Percentiles rank a stretch among this genome's conserved stretches.
Evolutionary conservation across 768 basidiomycete genomes (phyloP).

Genomic region (Coprinopsis cinerea): DNA sequence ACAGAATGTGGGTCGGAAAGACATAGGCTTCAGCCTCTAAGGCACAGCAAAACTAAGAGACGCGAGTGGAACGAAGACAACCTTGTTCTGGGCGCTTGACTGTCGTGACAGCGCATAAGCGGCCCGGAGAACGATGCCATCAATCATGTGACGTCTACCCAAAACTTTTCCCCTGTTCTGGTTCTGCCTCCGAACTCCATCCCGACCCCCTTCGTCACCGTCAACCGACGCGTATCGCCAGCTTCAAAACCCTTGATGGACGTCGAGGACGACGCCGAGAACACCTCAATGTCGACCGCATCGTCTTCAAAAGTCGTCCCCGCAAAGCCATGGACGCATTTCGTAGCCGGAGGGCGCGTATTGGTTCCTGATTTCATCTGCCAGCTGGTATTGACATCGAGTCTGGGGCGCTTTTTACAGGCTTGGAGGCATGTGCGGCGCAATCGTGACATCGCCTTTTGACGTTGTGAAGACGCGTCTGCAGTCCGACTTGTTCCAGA

Average conservation of each 20-base stretch:
- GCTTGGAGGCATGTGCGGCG: slow-evolving; percentile 95
- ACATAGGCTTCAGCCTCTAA: neutral
- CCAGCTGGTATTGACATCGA: slow-evolving; percentile 9
- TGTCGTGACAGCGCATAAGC: no score
- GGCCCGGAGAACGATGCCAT: neutral
- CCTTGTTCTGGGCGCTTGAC: no score
- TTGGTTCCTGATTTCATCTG: neutral
- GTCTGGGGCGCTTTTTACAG: slow-evolving; percentile 36
- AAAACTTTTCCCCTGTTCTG: neutral
- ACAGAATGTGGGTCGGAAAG: slow-evolving; percentile 3
- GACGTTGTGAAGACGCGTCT: slow-evolving; percentile 98
- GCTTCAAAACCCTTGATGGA: neutral
- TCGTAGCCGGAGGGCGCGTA: slow-evolving; percentile 81
- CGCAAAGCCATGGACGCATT: slow-evolving; percentile 79
- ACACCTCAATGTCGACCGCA: slow-evolving; percentile 9
- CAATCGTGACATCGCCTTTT: slow-evolving; percentile 93
- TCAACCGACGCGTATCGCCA: neutral
- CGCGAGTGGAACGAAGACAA: no score
- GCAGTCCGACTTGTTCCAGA: slow-evolving; percentile 79
- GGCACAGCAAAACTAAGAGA: neutral
- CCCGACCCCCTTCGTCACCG: neutral
- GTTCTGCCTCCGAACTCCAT: neutral
- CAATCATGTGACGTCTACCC: neutral
- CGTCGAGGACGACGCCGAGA: slow-evolving; percentile 6
- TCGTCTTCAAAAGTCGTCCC: slow-evolving; percentile 13